Base-by-base conservation (phyloP, 1,284 basidiomycete species). In the Porphyrellus sp. region DNA sequence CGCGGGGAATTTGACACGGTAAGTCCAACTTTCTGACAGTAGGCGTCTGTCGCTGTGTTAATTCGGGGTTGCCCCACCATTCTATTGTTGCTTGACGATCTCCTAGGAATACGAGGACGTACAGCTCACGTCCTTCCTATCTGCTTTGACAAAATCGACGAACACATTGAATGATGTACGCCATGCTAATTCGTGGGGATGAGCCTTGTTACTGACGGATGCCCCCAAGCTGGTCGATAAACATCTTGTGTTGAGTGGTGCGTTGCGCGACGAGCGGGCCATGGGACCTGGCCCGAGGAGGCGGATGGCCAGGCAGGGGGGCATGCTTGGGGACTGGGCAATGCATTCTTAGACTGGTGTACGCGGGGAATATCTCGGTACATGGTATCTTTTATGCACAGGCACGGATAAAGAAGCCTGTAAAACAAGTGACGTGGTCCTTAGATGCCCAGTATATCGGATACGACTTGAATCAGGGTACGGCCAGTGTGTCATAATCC, bases 81-180 rank as follows among this genome's bases (percentile, higher is more conserved):
- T 38, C 41, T 55, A 39, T 56, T 40, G 23, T 43, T n/a, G 41
- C 35, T 44, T 31, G 21, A 37, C 33, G 35, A 53, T 57, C 44
- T 33, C 50, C 35, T 55, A 96, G 93, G 96, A 99, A 80, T 92
- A 95, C 71, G 89, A 91, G 67, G 95, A 99, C 67, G 93, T 95
- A 9, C 91, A 98, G 58, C 76, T 99, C 23, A 97, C 93, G 1
- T 85, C 87, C 9, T 93, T 94, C 70, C 77, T 99, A 16, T 87
- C 93, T 0, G 83, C 85, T 9, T 73, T 98, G 58, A 98, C 94
- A 1, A 93, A 92, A 69, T 89, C 90, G 34, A 79, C 96, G 8
- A 89, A 89, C 59, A 80, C 86, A 5, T 73, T 97, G 51, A 96
- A 95, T 67, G 91, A 97, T 64, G 95, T 97, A 64, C 65, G 90